Evolutionary conservation across 257 asterid genomes (phyloP).

Genomic region (Scutellaria galericulata): DNA sequence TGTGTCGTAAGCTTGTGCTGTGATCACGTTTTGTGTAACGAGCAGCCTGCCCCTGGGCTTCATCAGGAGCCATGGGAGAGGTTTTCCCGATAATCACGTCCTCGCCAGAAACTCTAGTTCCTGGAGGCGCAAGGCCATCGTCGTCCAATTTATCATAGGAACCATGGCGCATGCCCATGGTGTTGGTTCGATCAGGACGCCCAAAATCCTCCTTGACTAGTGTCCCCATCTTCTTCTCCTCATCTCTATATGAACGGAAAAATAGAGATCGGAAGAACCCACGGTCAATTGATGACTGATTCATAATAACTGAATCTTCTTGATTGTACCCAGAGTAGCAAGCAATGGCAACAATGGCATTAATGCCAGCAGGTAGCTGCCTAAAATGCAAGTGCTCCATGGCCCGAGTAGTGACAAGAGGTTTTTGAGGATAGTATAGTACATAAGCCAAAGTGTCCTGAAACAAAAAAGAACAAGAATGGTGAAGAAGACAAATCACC

Average conservation of each 20-base stretch:
- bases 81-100: conserved; percentile 98
- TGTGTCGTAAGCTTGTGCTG: conserved; percentile 93
- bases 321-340: conserved; percentile 98
- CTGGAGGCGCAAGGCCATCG: conserved; percentile 99
- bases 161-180: conserved; percentile 99
- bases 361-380: conserved; percentile 98
- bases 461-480: not conserved
- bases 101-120: conserved; percentile 93
- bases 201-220: conserved; percentile 97
- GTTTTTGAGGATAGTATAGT: conserved; percentile 94
- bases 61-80: conserved; percentile 87
- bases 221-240: conserved; percentile 98
- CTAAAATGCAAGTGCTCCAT: conserved; percentile 99
- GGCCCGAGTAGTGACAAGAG: conserved; percentile 97
- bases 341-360: conserved; percentile 93
- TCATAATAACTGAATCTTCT: conserved; percentile 98
- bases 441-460: conserved; percentile 98
- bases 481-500: conserved; percentile 13
- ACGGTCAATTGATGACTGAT: conserved; percentile 95
- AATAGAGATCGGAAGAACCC: conserved; percentile 93
- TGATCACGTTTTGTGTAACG: conserved; percentile 96
- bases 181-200: conserved; percentile 88
- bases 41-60: conserved; percentile 79
- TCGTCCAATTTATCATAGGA: conserved; percentile 95
- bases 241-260: conserved; percentile 95